Base-by-base conservation (phyloP, 768 basidiomycete genomes). In the Glaciozyma martinii region DNA sequence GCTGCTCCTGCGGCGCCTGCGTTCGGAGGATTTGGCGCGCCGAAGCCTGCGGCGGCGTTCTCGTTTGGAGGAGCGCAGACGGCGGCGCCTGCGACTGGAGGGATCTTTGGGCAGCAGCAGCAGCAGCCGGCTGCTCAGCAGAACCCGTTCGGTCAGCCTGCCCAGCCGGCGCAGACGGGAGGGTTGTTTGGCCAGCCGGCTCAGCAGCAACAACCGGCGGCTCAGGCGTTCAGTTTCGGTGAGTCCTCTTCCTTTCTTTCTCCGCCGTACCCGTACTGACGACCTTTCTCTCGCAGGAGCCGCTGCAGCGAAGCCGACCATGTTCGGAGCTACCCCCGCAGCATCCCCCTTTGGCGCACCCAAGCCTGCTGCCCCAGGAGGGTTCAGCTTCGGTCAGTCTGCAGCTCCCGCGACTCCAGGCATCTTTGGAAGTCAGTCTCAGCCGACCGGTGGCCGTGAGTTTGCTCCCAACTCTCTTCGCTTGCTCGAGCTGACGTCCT, bases 381-480 rank as follows among this genome's bases (percentile, higher is more conserved):
- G 29, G 29, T 54, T 54, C 53, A 54, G 53, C 53, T 54, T 54
- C 15, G 53, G 53, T 29, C 18, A 27, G 7, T 16, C 50, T 8
- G 25, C 50, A 3, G 42, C 56, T 10, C 64, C 68, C 6, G 59
- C 61, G 0, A 33, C 61, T 0, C 49, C 64, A 23, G 68, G 68
- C 0, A 49, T 65, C 5, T 65, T 69, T 30, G 67, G 67, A 3
- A 61, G 62, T 43, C 67, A 62, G 3, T 47, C 63, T n/a, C 61
- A 59, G 60, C 49, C 55, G 18, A 64, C 63, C 19, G 61, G 63
- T 55, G 30, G 27, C 29, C 30, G 53, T 55, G 30, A 55, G 32
- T 19, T 29, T 25, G 23, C 53, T 37, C 33, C 6, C 32, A 5
- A 5, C 18, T 6, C 29, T 21, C 9, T 2, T 1, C 29, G 16